Conservation (phyloP, 495 filamentous ascomycete species). For the Neurospora sp. region DNA sequence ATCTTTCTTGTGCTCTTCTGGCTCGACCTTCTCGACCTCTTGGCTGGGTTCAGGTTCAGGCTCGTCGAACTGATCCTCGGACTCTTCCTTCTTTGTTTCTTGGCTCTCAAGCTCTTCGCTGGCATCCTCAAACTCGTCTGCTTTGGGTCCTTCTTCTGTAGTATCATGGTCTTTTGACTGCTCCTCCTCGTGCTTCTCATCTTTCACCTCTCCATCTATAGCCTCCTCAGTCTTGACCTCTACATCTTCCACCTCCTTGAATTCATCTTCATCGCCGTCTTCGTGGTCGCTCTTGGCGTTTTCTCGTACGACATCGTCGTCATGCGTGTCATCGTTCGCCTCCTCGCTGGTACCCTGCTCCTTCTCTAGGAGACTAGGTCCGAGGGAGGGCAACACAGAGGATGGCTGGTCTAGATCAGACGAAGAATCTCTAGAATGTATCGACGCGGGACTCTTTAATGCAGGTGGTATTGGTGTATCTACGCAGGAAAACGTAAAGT, state of each 20-base stretch:
- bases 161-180: neutral
- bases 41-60: neutral
- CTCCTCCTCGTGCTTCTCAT: neutral
- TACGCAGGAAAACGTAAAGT: constrained; percentile 24
- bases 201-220: neutral
- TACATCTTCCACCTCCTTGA: neutral
- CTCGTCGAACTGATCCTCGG: neutral
- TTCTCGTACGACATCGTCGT: neutral
- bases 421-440: constrained; percentile 27
- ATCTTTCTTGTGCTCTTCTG: neutral
- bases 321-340: neutral
- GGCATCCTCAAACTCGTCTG: neutral
- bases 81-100: neutral
- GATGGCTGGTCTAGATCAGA: constrained; percentile 8
- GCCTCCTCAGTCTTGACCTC: neutral
- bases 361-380: neutral
- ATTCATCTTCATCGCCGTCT: neutral
- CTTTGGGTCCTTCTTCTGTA: neutral
- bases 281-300: constrained; percentile 2
- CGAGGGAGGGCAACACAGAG: constrained; percentile 5
- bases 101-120: neutral
- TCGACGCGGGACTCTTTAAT: constrained; percentile 17
- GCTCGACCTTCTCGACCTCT: neutral
- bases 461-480: constrained; percentile 29
- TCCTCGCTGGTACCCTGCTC: neutral